phyloP scores from a whole-genome alignment of 192 early-diverging fungal species.

The Coemansia sp. region DNA sequence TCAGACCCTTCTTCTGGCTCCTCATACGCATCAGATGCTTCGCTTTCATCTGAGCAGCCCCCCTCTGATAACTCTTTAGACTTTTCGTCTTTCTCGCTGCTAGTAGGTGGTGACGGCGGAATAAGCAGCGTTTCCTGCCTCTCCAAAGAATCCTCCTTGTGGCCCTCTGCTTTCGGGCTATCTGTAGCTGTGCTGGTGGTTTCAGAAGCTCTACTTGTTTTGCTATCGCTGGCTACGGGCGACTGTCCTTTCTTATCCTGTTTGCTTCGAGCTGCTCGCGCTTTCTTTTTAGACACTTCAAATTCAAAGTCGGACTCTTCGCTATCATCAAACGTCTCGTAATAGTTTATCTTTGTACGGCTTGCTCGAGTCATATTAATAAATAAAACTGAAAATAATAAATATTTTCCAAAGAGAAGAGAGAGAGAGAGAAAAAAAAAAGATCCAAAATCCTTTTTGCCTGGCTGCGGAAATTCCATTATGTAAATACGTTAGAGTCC shows the following conservation, averaged over 20 bases:
- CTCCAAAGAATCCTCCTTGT: no score
- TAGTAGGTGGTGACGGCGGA: no score
- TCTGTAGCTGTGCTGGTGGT: no score
- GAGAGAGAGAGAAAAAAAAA: slow-evolving; percentile 8
- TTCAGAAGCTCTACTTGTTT: no score
- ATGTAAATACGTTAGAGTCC: slow-evolving; percentile 47
- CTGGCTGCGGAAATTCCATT: slow-evolving; percentile 2
- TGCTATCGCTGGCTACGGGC: no score
- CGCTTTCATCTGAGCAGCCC: no score
- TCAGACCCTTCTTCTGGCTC: slow-evolving; percentile 8
- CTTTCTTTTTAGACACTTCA: neutral
- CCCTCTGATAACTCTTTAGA: neutral
- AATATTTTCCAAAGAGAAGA: slow-evolving; percentile 8
- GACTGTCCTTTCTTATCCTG: no score
- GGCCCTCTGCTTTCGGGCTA: no score
- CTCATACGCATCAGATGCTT: slow-evolving; percentile 5
- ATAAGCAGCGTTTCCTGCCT: no score
- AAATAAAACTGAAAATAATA: slow-evolving; percentile 7
- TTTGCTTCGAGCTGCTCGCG: no score
- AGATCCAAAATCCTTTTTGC: neutral
- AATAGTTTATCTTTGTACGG: slow-evolving; percentile 36
- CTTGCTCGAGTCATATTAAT: slow-evolving; percentile 32
- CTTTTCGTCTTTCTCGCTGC: neutral
- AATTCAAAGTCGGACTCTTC: slow-evolving; percentile 42
- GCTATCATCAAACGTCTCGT: slow-evolving; percentile 14